Conservation (phyloP, 2,329 filamentous ascomycete species). For the Onygenales sp. region DNA sequence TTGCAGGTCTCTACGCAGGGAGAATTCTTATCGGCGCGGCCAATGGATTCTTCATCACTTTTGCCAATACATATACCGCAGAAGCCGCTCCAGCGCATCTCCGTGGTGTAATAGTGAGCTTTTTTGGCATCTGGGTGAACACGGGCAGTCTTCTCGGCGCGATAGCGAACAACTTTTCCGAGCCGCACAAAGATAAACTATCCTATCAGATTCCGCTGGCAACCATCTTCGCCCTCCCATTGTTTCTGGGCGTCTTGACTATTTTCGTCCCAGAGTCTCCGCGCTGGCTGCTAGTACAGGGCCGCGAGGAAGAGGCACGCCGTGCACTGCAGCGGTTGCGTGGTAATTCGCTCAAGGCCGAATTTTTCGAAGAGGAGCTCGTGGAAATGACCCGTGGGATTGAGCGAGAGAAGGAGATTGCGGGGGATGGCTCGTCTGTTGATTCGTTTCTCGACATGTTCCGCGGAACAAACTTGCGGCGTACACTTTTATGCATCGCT, state of each 20-base stretch:
- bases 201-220: background rate
- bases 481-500: background rate
- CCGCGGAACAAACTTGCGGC: background rate
- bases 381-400: background rate
- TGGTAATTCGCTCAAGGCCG: background rate
- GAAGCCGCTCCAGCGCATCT: background rate
- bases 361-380: background rate
- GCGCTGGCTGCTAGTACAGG: background rate
- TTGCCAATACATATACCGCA: background rate
- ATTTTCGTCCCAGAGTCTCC: background rate
- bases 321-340: background rate
- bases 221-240: background rate
- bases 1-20: background rate
- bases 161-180: background rate
- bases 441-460: background rate
- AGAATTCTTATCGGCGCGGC: background rate
- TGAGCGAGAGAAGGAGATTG: background rate
- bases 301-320: background rate
- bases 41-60: background rate
- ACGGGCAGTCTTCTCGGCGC: background rate
- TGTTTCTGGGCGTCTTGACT: background rate
- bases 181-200: background rate
- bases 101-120: background rate
- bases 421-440: background rate
- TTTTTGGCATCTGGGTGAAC: background rate